A percentile compares a stretch with the other conserved stretches of the same genome.
These are phyloP conservation scores for Umbelopsis sp. DNA, from an alignment of 192 early-diverging fungal species.

Conservation along the genomic window DNA sequence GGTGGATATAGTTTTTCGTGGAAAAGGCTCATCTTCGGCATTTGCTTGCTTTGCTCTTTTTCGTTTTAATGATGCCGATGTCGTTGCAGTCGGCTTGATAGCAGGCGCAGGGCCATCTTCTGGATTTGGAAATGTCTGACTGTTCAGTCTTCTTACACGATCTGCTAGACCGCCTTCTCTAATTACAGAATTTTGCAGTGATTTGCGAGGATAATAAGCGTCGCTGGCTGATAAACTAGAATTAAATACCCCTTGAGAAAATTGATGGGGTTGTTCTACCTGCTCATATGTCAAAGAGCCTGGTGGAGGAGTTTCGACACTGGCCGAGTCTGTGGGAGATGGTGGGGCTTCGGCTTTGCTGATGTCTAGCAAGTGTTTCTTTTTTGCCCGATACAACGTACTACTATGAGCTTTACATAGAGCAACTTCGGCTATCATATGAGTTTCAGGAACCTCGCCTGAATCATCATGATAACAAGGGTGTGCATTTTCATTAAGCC, in stretches of 20 bases:
- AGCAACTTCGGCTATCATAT: constrained; percentile 33
- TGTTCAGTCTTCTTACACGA: not conserved
- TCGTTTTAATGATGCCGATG: not conserved
- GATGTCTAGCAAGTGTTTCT: constrained; percentile 24
- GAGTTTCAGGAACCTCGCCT: constrained; percentile 26
- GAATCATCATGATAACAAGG: constrained; percentile 32
- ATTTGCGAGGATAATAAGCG: constrained; percentile 17
- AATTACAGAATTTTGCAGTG: constrained; percentile 7
- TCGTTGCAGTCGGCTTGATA: constrained; percentile 1
- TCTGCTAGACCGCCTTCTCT: constrained; percentile 9
- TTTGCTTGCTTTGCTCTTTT: not conserved
- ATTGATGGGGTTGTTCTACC: constrained; percentile 15
- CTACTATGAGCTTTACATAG: constrained; percentile 44
- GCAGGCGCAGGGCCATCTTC: not conserved
- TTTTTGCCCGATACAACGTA: constrained; percentile 43
- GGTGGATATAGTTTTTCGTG: constrained; percentile 10
- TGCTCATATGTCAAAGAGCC: constrained; percentile 7
- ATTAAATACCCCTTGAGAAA: not conserved
- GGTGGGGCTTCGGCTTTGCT: constrained; percentile 25
- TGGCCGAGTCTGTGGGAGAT: constrained; percentile 28
- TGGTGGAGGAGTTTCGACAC: constrained; percentile 14
- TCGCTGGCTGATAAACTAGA: not conserved
- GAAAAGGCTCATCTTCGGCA: constrained; percentile 9
- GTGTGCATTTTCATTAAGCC: constrained; percentile 37
- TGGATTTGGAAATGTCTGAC: not conserved